Evolutionary conservation across 306 rosid genomes (phyloP).

Genomic region (Leucaena leucocephala): DNA sequence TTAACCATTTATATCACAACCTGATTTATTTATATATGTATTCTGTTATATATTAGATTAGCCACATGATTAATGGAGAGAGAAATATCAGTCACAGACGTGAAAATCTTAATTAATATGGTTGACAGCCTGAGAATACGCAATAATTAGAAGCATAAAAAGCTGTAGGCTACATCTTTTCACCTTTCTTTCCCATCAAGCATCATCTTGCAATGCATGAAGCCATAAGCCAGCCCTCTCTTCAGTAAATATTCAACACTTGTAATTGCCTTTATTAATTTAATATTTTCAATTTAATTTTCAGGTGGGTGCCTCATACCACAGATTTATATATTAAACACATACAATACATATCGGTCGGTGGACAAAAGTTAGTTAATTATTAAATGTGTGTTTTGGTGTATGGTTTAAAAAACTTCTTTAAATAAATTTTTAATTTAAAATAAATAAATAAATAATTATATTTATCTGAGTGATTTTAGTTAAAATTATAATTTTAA

Average conservation of each 20-base stretch:
- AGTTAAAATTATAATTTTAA: too few species aligned
- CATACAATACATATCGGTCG: not conserved
- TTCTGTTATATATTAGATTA: slow-evolving; percentile 3
- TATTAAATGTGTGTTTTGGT: too few species aligned
- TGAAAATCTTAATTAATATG: slow-evolving; percentile 5
- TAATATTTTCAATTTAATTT: too few species aligned
- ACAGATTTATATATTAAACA: not conserved
- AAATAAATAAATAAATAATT: too few species aligned
- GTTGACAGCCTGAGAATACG: slow-evolving; percentile 8
- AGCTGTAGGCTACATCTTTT: slow-evolving; percentile 33
- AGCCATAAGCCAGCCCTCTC: not conserved
- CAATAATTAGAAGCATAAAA: slow-evolving; percentile 31
- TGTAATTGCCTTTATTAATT: not conserved
- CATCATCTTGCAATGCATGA: slow-evolving; percentile 25
- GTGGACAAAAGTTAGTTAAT: not conserved
- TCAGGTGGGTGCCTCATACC: not conserved
- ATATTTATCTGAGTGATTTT: too few species aligned
- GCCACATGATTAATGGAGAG: slow-evolving; percentile 1
- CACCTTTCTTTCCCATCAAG: slow-evolving; percentile 39
- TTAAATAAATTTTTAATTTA: too few species aligned
- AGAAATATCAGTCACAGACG: not conserved
- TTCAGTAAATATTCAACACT: not conserved
- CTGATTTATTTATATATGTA: not conserved
- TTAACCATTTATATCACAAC: not conserved
- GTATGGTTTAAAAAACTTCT: too few species aligned